A percentile compares a stretch with the other conserved stretches of the same genome.
These are phyloP conservation scores for Xylaria scruposa DNA, from an alignment of 495 filamentous ascomycete species.

Conservation along the genomic window DNA sequence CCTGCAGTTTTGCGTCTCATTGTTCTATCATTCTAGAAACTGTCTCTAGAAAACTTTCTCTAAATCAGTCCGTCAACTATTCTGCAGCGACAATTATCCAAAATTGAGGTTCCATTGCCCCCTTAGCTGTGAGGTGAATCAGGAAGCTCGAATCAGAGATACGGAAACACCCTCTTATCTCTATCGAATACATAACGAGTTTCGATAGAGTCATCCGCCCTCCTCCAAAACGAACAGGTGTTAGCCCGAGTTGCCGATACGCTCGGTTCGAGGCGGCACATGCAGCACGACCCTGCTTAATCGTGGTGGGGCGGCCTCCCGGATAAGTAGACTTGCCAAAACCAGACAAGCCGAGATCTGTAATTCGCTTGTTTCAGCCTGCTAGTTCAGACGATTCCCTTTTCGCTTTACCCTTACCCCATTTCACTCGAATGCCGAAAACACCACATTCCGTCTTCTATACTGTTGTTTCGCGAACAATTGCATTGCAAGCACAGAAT, in stretches of 20 bases:
- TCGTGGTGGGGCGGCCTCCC: slow-evolving; percentile 6
- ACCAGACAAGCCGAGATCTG: slow-evolving; percentile 18
- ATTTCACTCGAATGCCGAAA: slow-evolving; percentile 6
- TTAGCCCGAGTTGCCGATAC: slow-evolving; percentile 3
- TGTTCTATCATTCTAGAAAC: slow-evolving; percentile 6
- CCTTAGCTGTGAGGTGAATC: background rate
- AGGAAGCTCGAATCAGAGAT: slow-evolving; percentile 14
- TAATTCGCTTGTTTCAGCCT: slow-evolving; percentile 23
- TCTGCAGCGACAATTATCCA: background rate
- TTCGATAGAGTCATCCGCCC: slow-evolving; percentile 2
- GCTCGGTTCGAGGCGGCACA: slow-evolving; percentile 15
- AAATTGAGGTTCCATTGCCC: background rate
- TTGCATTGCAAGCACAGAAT: background rate
- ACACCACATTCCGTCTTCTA: background rate
- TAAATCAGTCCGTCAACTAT: background rate
- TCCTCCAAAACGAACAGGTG: background rate
- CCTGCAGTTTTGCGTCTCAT: slow-evolving; percentile 10
- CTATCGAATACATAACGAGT: slow-evolving; percentile 11
- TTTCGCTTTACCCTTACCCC: slow-evolving; percentile 9
- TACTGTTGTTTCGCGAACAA: background rate
- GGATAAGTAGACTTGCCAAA: slow-evolving; percentile 23
- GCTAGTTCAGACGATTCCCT: background rate
- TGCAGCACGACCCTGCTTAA: background rate
- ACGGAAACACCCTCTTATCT: slow-evolving; percentile 16
- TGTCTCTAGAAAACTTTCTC: background rate